Evolutionary conservation across 2,329 filamentous ascomycete species (phyloP).

Genomic region (Massarina eburnea): DNA sequence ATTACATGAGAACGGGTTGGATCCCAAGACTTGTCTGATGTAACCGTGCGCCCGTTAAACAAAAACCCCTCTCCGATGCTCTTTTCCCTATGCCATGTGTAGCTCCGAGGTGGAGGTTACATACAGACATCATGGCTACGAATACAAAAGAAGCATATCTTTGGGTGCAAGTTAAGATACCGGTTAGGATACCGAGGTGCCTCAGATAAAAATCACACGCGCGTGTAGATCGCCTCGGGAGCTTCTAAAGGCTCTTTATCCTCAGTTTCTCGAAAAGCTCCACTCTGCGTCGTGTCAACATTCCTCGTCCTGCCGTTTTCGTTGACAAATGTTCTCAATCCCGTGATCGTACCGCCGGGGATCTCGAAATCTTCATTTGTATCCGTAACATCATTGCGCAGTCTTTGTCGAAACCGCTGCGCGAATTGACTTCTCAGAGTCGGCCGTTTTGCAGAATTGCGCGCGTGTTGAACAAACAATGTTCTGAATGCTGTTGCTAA

Average conservation of each 20-base stretch:
- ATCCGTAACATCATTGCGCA: neutral
- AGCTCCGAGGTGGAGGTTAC: too few relatives aligned
- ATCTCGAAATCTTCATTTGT: neutral
- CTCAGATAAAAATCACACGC: neutral
- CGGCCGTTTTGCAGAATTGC: neutral
- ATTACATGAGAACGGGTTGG: too few relatives aligned
- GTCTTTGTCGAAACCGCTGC: neutral
- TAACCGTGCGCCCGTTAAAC: too few relatives aligned
- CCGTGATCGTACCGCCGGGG: neutral
- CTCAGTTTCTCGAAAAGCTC: neutral
- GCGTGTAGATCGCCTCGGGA: neutral
- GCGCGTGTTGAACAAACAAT: neutral
- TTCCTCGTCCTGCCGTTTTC: neutral
- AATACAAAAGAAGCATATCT: too few relatives aligned
- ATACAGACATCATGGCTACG: too few relatives aligned
- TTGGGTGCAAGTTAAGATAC: too few relatives aligned
- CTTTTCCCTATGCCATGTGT: too few relatives aligned
- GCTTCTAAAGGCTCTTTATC: neutral
- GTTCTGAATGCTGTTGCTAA: neutral
- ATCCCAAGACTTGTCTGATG: too few relatives aligned
- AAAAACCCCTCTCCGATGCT: too few relatives aligned
- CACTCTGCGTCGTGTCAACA: neutral
- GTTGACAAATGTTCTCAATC: neutral
- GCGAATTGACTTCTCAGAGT: neutral
- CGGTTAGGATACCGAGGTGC: too few relatives aligned